These are phyloP conservation scores for Rhodomyrtus psidioides DNA, from an alignment of 441 rosid species.

Conservation along the genomic window DNA sequence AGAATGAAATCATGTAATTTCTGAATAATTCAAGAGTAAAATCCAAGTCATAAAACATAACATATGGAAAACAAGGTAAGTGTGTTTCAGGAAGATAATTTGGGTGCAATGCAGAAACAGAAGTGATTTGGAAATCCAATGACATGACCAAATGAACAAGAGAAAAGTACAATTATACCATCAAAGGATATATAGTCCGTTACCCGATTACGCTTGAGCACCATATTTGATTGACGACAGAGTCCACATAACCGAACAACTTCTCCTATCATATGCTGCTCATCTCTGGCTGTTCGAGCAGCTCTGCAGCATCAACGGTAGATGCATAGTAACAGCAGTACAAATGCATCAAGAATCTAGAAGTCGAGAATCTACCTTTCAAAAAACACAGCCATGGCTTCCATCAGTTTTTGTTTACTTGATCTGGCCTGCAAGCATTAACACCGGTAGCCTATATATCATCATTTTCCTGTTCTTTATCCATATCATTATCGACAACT, in stretches of 20 bases:
- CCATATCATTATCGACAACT: not conserved
- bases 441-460: constrained; percentile 6
- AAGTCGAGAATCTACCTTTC: constrained; percentile 47
- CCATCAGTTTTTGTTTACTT: constrained; percentile 71
- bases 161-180: not conserved
- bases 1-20: not conserved
- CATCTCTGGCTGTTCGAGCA: constrained; percentile 54
- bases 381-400: constrained; percentile 89
- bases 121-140: not conserved
- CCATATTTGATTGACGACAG: constrained; percentile 86
- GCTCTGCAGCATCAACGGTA: constrained; percentile 27
- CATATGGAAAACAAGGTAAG: not conserved
- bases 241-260: constrained; percentile 65
- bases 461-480: not conserved
- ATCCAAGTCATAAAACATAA: not conserved
- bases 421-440: constrained; percentile 57
- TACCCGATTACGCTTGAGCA: constrained; percentile 81
- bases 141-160: not conserved
- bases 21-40: not conserved
- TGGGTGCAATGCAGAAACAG: not conserved
- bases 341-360: not conserved
- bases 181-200: not conserved
- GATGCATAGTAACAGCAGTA: constrained; percentile 1
- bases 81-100: not conserved
- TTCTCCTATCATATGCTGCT: constrained; percentile 46